Conservation (phyloP, 1,139 yeast species). For the Keqinozyma sinolaborantium region DNA sequence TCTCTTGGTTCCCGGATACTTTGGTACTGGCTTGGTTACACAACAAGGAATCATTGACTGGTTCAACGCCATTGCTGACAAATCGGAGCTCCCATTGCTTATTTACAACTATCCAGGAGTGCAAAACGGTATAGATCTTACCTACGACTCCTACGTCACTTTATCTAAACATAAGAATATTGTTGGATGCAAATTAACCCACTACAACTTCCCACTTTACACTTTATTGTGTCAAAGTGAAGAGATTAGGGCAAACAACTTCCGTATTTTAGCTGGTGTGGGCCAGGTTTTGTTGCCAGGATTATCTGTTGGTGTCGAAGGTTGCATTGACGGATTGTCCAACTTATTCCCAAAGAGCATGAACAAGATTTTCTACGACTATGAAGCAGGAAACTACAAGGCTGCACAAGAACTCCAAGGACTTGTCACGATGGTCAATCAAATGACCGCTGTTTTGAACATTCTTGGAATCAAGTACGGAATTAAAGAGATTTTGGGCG, state of each 20-base stretch:
- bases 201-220: conserved; percentile 29
- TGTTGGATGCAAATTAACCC: conserved; percentile 39
- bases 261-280: conserved; percentile 40
- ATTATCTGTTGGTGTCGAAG: conserved; percentile 36
- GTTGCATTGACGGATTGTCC: conserved; percentile 46
- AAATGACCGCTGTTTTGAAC: conserved; percentile 37
- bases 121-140: conserved; percentile 31
- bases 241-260: conserved; percentile 28
- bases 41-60: conserved; percentile 40
- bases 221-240: conserved; percentile 35
- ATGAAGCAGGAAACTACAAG: conserved; percentile 23
- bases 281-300: conserved; percentile 47
- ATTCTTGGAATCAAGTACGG: conserved; percentile 39
- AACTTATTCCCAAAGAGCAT: conserved; percentile 38
- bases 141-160: conserved; percentile 29
- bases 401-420: conserved; percentile 40
- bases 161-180: conserved; percentile 33
- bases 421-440: conserved; percentile 36
- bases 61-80: conserved; percentile 40
- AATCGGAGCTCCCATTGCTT: conserved; percentile 37
- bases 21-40: conserved; percentile 26
- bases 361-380: conserved; percentile 29
- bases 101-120: conserved; percentile 50
- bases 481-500: conserved; percentile 25
- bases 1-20: conserved; percentile 28